Percentiles rank a stretch among this genome's conserved stretches.
Conservation (phyloP, 2,329 filamentous ascomycete genomes). For the Colletotrichum melonis region DNA sequence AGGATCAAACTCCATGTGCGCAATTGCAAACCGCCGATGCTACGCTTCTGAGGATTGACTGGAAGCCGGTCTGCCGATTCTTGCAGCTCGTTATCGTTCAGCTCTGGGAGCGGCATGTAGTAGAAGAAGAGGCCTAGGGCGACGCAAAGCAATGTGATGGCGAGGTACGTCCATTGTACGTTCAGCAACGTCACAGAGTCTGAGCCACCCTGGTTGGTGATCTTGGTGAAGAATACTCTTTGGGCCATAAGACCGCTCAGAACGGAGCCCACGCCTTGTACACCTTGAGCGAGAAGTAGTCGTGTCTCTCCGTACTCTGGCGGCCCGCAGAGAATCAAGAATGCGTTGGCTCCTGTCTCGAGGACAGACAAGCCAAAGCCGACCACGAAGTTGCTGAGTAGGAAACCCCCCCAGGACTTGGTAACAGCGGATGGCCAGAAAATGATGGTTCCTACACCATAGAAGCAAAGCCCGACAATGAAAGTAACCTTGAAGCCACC, state of each 20-base stretch:
- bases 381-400: constrained; percentile 79
- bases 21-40: constrained; percentile 60
- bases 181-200: constrained; percentile 68
- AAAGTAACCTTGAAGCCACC: constrained; percentile 84
- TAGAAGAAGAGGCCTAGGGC: constrained; percentile 76
- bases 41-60: constrained; percentile 61
- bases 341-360: constrained; percentile 86
- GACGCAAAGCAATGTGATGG: constrained; percentile 80
- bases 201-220: constrained; percentile 50
- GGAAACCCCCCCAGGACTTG: constrained; percentile 81
- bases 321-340: constrained; percentile 77
- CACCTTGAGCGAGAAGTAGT: constrained; percentile 79
- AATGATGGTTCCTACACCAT: constrained; percentile 82
- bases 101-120: constrained; percentile 74
- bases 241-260: constrained; percentile 79
- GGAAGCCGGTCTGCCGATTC: constrained; percentile 59
- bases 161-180: constrained; percentile 89
- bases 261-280: constrained; percentile 81
- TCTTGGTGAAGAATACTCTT: constrained; percentile 76
- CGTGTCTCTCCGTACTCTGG: constrained; percentile 79
- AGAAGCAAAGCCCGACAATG: constrained; percentile 80
- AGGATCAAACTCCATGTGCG: constrained; percentile 72
- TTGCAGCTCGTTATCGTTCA: constrained; percentile 66
- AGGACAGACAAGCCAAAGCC: constrained; percentile 81
- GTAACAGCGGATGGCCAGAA: constrained; percentile 87